These are phyloP conservation scores for Melocanna baccifera DNA, from an alignment of 176 grass and related monocot species.

Conservation along the genomic window DNA sequence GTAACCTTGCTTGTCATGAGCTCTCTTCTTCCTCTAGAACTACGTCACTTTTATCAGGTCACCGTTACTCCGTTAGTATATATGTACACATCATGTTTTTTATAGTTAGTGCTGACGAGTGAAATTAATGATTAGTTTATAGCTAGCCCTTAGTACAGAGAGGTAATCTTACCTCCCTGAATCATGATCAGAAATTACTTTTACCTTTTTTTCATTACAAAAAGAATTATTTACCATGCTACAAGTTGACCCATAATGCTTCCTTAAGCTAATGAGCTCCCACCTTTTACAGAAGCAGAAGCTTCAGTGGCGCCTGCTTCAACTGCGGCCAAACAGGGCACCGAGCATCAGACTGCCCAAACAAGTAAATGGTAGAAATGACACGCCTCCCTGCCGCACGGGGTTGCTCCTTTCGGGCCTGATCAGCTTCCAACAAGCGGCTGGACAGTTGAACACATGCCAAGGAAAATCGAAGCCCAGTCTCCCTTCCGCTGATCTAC, in stretches of 20 bases:
- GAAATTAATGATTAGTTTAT: background rate
- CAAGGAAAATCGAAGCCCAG: background rate
- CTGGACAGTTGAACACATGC: conserved; percentile 5
- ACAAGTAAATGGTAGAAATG: conserved; percentile 54
- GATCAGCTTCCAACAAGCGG: conserved; percentile 21
- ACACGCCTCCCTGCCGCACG: conserved; percentile 17
- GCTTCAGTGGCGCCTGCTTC: conserved; percentile 85
- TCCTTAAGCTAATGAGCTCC: conserved; percentile 5
- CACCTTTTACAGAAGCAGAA: conserved; percentile 39
- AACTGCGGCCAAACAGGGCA: conserved; percentile 78
- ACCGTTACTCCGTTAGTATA: background rate
- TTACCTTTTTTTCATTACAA: background rate
- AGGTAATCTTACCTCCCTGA: background rate
- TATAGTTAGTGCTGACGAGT: background rate
- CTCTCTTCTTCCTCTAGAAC: background rate
- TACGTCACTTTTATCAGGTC: background rate
- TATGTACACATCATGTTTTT: background rate
- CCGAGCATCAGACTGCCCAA: conserved; percentile 89
- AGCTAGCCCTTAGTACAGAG: background rate
- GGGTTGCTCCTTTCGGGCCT: background rate
- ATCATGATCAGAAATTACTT: conserved; percentile 7
- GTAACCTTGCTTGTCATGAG: background rate
- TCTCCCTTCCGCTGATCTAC: background rate
- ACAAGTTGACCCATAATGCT: background rate
- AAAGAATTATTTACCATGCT: background rate